Percentiles rank a stretch among this genome's conserved stretches.
Conservation (phyloP, 2,329 filamentous ascomycete genomes). For the Colletotrichum aenigma region DNA sequence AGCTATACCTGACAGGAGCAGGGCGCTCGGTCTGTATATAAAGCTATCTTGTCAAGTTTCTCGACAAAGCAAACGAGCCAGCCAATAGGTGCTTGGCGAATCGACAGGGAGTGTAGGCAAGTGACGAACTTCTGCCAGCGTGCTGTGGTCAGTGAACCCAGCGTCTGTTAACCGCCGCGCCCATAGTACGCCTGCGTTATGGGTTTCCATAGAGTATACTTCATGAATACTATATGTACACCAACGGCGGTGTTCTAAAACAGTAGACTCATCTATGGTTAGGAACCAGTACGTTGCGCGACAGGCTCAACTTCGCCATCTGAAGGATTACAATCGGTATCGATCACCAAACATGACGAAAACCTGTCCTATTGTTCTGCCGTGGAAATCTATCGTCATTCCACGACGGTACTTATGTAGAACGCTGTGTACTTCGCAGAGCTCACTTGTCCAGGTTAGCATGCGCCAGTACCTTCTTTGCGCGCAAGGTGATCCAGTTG, state of each 20-base stretch:
- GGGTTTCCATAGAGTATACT: not conserved
- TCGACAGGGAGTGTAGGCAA: no score
- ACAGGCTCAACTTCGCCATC: not conserved
- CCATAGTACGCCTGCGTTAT: not conserved
- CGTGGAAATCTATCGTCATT: not conserved
- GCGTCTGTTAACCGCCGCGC: not conserved
- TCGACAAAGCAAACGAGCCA: not conserved
- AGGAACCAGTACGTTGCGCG: not conserved
- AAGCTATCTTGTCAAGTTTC: not conserved
- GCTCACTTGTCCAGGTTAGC: rapidly evolving
- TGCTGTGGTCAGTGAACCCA: not conserved
- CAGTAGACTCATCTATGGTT: no score
- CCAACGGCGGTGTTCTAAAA: not conserved
- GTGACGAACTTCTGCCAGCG: not conserved
- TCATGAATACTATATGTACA: not conserved
- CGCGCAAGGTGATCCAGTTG: not conserved
- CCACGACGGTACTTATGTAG: not conserved
- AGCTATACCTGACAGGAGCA: not conserved
- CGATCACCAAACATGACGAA: no score
- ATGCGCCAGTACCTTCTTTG: not conserved
- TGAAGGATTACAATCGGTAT: not conserved
- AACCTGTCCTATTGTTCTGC: not conserved
- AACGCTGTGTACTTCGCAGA: not conserved
- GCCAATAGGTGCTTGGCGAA: not conserved
- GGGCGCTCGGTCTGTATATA: no score